Evolutionary conservation across 2,329 filamentous ascomycete genomes (phyloP), one percentile per base, ranked within the genome.

Genomic region (Scortechinia acanthostroma): DNA sequence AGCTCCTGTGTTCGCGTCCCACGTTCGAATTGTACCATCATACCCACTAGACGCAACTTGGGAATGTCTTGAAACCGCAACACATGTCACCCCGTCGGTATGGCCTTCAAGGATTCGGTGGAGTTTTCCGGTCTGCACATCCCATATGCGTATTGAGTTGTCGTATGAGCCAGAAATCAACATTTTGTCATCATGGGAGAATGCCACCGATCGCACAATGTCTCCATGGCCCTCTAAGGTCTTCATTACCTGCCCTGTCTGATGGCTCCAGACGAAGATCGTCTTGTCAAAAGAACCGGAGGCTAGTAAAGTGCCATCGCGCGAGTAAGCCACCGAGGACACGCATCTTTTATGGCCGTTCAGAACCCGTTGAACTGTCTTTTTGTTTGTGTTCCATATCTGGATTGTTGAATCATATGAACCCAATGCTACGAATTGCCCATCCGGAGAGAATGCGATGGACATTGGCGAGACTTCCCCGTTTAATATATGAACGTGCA

Each of bases 321-420:
- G 48, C 13, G 54, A 58, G 50, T 60, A 59, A 22, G 51, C 52
- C 30, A 61, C 50, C 1, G 47, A 50, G 2, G 0, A 43, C 33
- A 56, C 51, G 4, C 1, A 5, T 28, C 42, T 4, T 21, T 42
- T 48, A 48, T 55, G 51, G 40, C 50, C 52, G 43, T 56, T 46
- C 42, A 59, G 52, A 28, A 52, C 55, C 43, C 52, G 52, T 17
- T 19, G 14, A 40, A 40, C 35, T 40, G 35, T 40, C 17, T 40
- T 40, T 6, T 10, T 40, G 35, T 6, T 40, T 15, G 35, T 17
- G 35, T 40, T 19, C 35, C 35, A 40, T 10, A 40, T 40, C 35
- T 40, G 14, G 35, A 40, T 17, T 15, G 35, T 40, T 19, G 14
- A 6, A 40, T 40, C 35, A 10, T 40, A 13, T 15, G 35, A 40